A percentile compares a stretch with the other conserved stretches of the same genome.
Conservation (phyloP, 257 asterid species). For the Lycium barbarum region DNA sequence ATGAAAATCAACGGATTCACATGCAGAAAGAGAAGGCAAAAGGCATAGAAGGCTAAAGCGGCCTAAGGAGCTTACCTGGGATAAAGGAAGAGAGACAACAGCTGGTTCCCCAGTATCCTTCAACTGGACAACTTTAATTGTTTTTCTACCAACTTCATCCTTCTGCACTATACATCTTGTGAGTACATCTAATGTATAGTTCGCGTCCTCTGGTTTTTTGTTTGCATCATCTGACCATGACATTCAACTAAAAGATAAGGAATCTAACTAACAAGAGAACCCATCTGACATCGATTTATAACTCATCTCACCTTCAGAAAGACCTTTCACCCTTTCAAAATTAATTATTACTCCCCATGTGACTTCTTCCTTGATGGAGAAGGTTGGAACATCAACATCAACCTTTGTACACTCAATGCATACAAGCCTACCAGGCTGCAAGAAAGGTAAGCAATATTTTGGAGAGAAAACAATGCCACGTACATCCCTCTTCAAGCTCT, state of each 20-base stretch:
- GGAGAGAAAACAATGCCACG: constrained; percentile 70
- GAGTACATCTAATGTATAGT: constrained; percentile 84
- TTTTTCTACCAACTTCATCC: constrained; percentile 74
- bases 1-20: constrained; percentile 6
- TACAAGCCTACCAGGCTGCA: constrained; percentile 96
- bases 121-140: constrained; percentile 62
- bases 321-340: constrained; percentile 75
- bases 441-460: constrained; percentile 83
- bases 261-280: constrained; percentile 32
- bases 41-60: neutral
- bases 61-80: constrained; percentile 69
- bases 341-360: constrained; percentile 94
- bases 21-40: neutral
- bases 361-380: constrained; percentile 71
- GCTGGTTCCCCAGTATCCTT: constrained; percentile 91
- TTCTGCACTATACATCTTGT: constrained; percentile 75
- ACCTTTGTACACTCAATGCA: constrained; percentile 63
- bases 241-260: constrained; percentile 22
- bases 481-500: constrained; percentile 70
- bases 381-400: constrained; percentile 59
- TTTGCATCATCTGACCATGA: constrained; percentile 66
- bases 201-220: constrained; percentile 84
- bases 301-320: constrained; percentile 76
- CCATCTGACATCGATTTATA: constrained; percentile 27
- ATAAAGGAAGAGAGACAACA: constrained; percentile 74